Conservation (phyloP, 257 asterid species). For the Lithospermum erythrorhizon region DNA sequence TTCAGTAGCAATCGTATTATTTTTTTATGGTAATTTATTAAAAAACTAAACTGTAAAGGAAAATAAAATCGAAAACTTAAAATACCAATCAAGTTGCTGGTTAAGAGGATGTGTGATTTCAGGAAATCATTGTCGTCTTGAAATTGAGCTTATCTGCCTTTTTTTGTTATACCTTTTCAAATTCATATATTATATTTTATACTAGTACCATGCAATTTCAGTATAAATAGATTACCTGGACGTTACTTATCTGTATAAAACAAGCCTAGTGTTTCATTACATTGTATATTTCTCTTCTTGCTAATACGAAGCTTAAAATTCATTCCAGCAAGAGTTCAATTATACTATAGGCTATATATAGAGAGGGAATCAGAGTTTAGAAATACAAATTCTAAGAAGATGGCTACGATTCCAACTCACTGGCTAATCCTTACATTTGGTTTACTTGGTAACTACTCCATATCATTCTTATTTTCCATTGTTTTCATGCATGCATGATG, state of each 20-base stretch:
- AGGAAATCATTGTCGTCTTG: background rate
- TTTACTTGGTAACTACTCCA: background rate
- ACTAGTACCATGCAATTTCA: background rate
- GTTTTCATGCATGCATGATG: background rate
- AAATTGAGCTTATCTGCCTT: background rate
- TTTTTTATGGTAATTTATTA: no score
- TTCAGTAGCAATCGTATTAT: no score
- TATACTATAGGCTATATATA: no score
- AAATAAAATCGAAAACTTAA: no score
- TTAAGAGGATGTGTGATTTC: no score
- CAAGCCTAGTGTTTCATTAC: background rate
- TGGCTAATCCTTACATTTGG: background rate
- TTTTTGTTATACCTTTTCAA: no score
- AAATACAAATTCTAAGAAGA: background rate
- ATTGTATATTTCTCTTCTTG: background rate
- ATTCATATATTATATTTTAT: background rate
- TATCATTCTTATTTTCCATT: background rate
- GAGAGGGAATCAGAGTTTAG: background rate
- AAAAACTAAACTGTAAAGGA: no score
- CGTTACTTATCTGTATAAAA: background rate
- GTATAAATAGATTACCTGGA: conserved; percentile 1
- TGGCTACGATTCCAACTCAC: background rate
- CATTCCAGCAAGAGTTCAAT: no score
- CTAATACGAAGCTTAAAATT: background rate
- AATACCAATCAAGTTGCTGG: background rate